Base-by-base conservation (phyloP, 768 basidiomycete species). In the Xerocomellus dryophilus region DNA sequence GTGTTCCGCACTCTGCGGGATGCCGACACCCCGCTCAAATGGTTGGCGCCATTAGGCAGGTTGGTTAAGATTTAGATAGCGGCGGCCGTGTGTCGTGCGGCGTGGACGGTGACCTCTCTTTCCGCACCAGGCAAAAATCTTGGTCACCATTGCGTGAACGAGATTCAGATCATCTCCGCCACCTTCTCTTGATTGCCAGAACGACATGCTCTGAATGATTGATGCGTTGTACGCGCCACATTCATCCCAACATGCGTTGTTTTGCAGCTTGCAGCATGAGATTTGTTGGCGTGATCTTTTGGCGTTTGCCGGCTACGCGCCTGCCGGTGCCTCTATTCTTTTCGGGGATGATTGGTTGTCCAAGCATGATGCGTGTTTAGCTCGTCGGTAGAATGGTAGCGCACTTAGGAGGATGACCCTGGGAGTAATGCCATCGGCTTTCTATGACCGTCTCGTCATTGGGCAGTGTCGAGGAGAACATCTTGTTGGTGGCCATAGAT, bases 1-100 rank as follows among this genome's bases (percentile, higher is more conserved):
- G 54, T 65, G 47, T 50, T 65, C 65, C 54, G 63, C 56, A 49
- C 51, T 35, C 20, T 32, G 53, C 49, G 58, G 62, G 54, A 65
- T 65, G 64, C 51, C 56, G 59, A 61, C 45, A 64, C 25, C 20
- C n/a, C 25, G 51, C 51, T 43, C 59, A 25, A 45, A 23, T 43
- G 3, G 25, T 10, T 35, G 50, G 15, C 25, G 21, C 31, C n/a
- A 42, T 47, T 31, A 29, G 32, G 4, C 11, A 35, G 27, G 50
- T 51, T 60, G 59, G 29, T n/a, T 47, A 49, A 49, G 50, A 44
- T 35, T 42, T 6, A 23, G 48, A 43, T 25, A 17, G 17, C 36
- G 45, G 43, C 31, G 23, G 49, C 39, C 20, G 41, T 50, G 53
- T 42, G 50, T 59, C 12, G 27, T 56, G 59, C 36, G 23, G 59